phyloP scores from a whole-genome alignment of 768 basidiomycete species.

The Omphalotus guepiniiformis region DNA sequence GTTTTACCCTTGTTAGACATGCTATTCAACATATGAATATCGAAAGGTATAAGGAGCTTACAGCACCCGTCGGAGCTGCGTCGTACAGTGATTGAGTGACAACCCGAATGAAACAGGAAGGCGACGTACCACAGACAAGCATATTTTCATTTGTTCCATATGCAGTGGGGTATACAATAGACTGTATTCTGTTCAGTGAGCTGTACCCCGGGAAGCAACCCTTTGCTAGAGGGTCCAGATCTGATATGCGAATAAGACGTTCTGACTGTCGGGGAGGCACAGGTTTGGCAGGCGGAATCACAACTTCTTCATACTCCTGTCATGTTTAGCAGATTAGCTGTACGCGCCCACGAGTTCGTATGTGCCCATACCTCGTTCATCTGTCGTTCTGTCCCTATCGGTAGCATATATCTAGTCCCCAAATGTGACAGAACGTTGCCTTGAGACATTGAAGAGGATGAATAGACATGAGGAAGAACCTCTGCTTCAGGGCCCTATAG shows the following conservation, averaged over 20 bases:
- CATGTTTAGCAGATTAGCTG: too few species aligned
- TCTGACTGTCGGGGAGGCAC: slow-evolving; percentile 73
- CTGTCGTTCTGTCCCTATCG: slow-evolving; percentile 72
- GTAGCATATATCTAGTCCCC: slow-evolving; percentile 78
- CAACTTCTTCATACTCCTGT: slow-evolving; percentile 88
- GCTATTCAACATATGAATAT: not conserved
- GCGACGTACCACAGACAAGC: slow-evolving; percentile 77
- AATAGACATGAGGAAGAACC: slow-evolving; percentile 85
- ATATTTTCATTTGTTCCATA: slow-evolving; percentile 97
- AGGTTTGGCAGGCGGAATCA: slow-evolving; percentile 77
- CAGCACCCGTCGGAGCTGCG: slow-evolving; percentile 95
- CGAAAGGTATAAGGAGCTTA: slow-evolving; percentile 36
- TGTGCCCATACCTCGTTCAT: slow-evolving; percentile 53
- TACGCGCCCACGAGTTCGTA: slow-evolving; percentile 4
- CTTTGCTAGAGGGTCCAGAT: slow-evolving; percentile 71
- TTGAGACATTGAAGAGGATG: slow-evolving; percentile 52
- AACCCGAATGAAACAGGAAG: slow-evolving; percentile 4
- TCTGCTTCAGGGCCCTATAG: slow-evolving; percentile 51
- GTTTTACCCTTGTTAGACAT: slow-evolving; percentile 81
- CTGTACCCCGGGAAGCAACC: slow-evolving; percentile 88
- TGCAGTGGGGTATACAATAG: slow-evolving; percentile 89
- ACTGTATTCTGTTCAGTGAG: slow-evolving; percentile 90
- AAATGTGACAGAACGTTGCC: slow-evolving; percentile 66
- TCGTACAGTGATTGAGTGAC: not conserved
- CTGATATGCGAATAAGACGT: slow-evolving; percentile 61